A percentile compares a stretch with the other conserved stretches of the same genome.
These are phyloP conservation scores for Monilinia fructicola DNA, from an alignment of 2,329 filamentous ascomycete genomes.

Conservation along the genomic window DNA sequence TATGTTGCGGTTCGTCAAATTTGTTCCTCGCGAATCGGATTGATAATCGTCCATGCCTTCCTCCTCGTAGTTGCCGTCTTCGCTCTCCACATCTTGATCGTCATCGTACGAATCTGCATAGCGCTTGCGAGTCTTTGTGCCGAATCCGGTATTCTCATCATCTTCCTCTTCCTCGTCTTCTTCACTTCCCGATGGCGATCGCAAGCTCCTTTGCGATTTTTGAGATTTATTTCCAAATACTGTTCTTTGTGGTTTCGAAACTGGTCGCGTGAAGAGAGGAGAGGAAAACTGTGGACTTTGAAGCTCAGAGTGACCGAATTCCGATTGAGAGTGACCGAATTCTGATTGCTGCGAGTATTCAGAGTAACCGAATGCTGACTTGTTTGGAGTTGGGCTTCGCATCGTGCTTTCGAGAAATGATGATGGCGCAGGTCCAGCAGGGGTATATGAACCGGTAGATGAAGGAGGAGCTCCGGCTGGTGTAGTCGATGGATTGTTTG, in stretches of 20 bases:
- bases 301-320: constrained; percentile 29
- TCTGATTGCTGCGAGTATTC: constrained; percentile 41
- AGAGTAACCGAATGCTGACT: constrained; percentile 33
- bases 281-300: constrained; percentile 30
- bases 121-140: constrained; percentile 42
- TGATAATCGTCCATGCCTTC: constrained; percentile 35
- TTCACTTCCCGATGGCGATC: constrained; percentile 41
- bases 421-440: constrained; percentile 53
- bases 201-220: constrained; percentile 28
- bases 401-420: constrained; percentile 53
- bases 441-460: constrained; percentile 54
- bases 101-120: constrained; percentile 43
- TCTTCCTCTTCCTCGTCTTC: constrained; percentile 47
- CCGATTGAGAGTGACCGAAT: constrained; percentile 31
- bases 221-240: constrained; percentile 17
- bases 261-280: constrained; percentile 29
- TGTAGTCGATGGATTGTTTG: constrained; percentile 52
- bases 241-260: constrained; percentile 46
- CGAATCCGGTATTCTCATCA: constrained; percentile 44
- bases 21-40: constrained; percentile 38
- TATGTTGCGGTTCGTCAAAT: constrained; percentile 34
- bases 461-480: constrained; percentile 57
- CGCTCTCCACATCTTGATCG: constrained; percentile 43
- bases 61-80: constrained; percentile 45
- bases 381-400: constrained; percentile 39